Percentiles rank a stretch among this genome's conserved stretches.
These are phyloP conservation scores for Phaeosphaeriaceae sp. DNA, from an alignment of 2,329 filamentous ascomycete genomes.

Conservation along the genomic window DNA sequence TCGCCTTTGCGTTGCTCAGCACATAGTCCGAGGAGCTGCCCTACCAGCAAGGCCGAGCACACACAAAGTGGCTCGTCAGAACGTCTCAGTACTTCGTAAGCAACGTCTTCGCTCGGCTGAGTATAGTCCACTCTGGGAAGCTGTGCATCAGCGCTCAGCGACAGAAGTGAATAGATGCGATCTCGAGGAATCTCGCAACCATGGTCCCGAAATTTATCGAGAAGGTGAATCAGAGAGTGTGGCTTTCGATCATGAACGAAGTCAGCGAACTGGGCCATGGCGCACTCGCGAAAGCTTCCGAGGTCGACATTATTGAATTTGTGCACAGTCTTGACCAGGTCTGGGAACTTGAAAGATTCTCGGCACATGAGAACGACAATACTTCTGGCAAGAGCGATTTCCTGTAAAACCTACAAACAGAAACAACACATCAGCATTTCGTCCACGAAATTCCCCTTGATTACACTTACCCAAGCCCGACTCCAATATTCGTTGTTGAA, in stretches of 20 bases:
- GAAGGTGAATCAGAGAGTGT: constrained; percentile 3
- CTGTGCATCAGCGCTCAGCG: constrained; percentile 5
- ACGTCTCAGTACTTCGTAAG: constrained; percentile 10
- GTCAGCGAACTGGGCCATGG: constrained; percentile 4
- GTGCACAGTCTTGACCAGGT: neutral
- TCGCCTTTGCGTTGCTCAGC: neutral
- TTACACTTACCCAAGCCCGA: constrained; percentile 8
- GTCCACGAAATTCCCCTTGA: neutral
- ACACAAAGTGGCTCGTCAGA: constrained; percentile 5
- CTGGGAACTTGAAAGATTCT: constrained; percentile 7
- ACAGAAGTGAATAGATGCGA: constrained; percentile 11
- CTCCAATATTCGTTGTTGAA: constrained; percentile 14
- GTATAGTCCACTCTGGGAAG: constrained; percentile 8
- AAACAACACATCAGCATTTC: neutral
- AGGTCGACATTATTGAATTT: constrained; percentile 4
- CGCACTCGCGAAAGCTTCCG: constrained; percentile 5
- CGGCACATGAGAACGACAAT: constrained; percentile 2
- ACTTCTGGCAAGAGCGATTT: constrained; percentile 6
- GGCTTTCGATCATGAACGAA: neutral
- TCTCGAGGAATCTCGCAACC: constrained; percentile 11
- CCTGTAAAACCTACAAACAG: constrained; percentile 1
- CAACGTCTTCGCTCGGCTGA: constrained; percentile 4
- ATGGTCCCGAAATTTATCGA: constrained; percentile 7
- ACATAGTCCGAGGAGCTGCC: constrained; percentile 2
- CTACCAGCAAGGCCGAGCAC: constrained; percentile 9